Evolutionary conservation across 2,329 filamentous ascomycete genomes (phyloP).

Genomic region (Phialophora tarda): DNA sequence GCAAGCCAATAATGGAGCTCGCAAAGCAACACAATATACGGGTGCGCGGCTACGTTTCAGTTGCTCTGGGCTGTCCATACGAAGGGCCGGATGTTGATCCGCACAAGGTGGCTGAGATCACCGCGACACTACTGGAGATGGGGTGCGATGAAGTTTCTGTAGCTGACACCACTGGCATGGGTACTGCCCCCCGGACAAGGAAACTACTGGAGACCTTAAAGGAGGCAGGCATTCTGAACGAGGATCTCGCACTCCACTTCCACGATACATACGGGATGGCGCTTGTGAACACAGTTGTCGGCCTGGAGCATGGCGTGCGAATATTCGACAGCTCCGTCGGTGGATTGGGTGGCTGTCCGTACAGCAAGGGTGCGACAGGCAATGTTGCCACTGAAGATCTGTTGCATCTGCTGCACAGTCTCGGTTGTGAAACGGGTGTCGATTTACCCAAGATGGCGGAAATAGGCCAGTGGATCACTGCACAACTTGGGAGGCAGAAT

Average conservation of each 20-base stretch:
- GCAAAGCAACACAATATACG: constrained; percentile 62
- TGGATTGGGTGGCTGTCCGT: constrained; percentile 69
- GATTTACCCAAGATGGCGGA: constrained; percentile 60
- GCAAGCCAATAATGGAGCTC: constrained; percentile 62
- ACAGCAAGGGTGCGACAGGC: constrained; percentile 68
- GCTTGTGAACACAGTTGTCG: constrained; percentile 66
- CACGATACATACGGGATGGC: constrained; percentile 72
- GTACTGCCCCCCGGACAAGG: constrained; percentile 65
- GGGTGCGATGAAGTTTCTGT: constrained; percentile 70
- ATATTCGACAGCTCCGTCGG: constrained; percentile 69
- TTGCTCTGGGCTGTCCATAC: constrained; percentile 69
- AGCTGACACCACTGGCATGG: constrained; percentile 71
- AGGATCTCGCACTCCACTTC: constrained; percentile 68
- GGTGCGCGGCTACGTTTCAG: constrained; percentile 69
- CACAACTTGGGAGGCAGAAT: constrained; percentile 58
- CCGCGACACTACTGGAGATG: constrained; percentile 66
- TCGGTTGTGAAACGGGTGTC: constrained; percentile 66
- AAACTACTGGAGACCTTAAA: constrained; percentile 64
- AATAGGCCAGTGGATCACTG: constrained; percentile 64
- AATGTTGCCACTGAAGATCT: constrained; percentile 70
- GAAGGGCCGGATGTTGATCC: constrained; percentile 67
- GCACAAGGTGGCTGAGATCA: constrained; percentile 65
- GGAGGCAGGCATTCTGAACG: constrained; percentile 64
- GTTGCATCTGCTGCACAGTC: constrained; percentile 64
- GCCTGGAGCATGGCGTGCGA: constrained; percentile 66